Conservation (phyloP, 495 filamentous ascomycete genomes). For the Aspergillus bertholletiae region DNA sequence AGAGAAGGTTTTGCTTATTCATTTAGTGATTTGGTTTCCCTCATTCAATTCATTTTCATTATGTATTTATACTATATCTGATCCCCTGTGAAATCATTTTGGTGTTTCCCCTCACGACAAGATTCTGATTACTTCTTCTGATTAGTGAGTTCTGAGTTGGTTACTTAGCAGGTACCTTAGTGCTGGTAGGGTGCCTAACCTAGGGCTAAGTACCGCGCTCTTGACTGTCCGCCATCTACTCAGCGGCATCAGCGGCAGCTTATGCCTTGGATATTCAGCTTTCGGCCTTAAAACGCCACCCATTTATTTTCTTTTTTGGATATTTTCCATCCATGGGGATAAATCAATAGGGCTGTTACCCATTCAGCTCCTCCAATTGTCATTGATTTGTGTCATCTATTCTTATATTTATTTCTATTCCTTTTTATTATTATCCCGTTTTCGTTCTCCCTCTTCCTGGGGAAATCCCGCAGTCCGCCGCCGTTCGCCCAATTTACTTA, state of each 20-base stretch:
- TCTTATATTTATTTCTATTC: not conserved
- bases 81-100: no score
- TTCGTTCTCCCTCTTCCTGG: not conserved
- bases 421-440: not conserved
- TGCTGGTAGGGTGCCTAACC: not conserved
- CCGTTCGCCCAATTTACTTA: slow-evolving; percentile 1
- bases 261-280: slow-evolving; percentile 5
- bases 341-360: not conserved
- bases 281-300: slow-evolving; percentile 2
- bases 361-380: no score
- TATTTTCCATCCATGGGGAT: not conserved
- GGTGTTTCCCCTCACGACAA: not conserved
- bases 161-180: not conserved
- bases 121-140: not conserved
- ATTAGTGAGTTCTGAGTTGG: not conserved
- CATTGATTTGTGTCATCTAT: no score
- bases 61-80: no score
- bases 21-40: not conserved
- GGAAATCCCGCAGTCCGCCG: slow-evolving; percentile 6
- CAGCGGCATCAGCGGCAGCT: slow-evolving; percentile 18
- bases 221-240: not conserved
- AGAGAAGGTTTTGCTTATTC: not conserved
- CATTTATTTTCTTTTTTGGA: not conserved
- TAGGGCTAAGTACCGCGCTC: not conserved
- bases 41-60: not conserved